These are phyloP conservation scores for Fallopia convolvulus DNA, from an alignment of 148 eudicot species.

Conservation along the genomic window DNA sequence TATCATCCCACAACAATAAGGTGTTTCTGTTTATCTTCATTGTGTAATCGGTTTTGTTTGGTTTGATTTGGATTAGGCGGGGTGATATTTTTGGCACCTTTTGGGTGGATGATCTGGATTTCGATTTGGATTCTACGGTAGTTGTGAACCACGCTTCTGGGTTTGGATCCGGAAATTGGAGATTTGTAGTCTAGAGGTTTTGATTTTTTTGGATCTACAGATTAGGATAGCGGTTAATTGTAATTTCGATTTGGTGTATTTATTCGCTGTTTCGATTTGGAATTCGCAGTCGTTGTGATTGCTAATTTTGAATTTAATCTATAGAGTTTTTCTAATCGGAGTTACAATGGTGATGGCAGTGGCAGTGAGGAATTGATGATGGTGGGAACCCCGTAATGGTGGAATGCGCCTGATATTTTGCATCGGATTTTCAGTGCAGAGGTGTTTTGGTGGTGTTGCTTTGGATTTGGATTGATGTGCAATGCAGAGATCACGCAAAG, in stretches of 20 bases:
- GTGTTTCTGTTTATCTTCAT: neutral
- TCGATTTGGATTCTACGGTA: neutral
- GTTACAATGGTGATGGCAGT: neutral
- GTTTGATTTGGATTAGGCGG: neutral
- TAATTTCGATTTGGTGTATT: neutral
- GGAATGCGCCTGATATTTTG: neutral
- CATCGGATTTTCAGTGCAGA: neutral
- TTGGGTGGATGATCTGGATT: neutral
- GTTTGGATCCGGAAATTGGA: neutral
- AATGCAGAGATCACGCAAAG: constrained; percentile 96
- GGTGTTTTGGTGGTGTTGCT: neutral
- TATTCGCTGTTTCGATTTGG: neutral
- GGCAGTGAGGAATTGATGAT: neutral
- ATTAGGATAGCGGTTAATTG: neutral
- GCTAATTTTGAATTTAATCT: neutral
- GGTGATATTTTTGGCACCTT: neutral
- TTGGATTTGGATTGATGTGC: constrained; percentile 41
- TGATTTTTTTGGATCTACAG: neutral
- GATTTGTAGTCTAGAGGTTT: neutral
- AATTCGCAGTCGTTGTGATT: neutral
- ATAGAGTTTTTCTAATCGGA: neutral
- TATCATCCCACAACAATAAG: neutral
- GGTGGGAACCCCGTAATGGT: neutral
- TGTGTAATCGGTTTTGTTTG: neutral
- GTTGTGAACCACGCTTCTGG: neutral